Evolutionary conservation across 2,329 filamentous ascomycete species (phyloP).

Genomic region (Parastagonospora nodorum): DNA sequence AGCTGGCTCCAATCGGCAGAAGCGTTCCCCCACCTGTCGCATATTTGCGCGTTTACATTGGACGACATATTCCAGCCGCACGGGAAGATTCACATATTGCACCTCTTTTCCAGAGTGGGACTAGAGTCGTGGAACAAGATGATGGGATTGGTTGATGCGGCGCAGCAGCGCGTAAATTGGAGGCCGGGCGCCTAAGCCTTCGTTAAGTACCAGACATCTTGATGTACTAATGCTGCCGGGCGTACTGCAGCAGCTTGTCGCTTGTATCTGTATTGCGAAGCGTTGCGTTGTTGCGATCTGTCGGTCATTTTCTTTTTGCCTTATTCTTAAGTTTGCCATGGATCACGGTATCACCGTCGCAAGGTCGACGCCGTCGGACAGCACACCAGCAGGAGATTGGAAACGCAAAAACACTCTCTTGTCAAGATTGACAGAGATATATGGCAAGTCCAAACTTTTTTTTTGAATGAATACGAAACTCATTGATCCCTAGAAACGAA

Average conservation of each 20-base stretch:
- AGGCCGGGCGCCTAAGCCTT: not conserved
- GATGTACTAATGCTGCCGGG: not conserved
- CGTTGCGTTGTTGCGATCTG: not conserved
- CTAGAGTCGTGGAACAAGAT: not conserved
- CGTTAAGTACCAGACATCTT: not conserved
- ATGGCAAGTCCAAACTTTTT: no score
- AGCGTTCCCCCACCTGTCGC: not conserved
- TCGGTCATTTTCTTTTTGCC: not conserved
- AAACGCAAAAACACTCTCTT: not conserved
- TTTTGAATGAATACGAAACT: no score
- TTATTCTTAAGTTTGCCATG: not conserved
- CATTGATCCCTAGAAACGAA: not conserved
- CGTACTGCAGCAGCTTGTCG: not conserved
- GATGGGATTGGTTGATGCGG: conserved; percentile 6
- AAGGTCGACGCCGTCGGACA: not conserved
- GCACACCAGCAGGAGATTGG: not conserved
- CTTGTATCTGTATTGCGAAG: not conserved
- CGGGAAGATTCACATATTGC: not conserved
- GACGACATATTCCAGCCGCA: not conserved
- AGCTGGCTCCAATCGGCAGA: not conserved
- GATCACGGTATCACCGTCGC: not conserved
- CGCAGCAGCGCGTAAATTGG: conserved; percentile 4
- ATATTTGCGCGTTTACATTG: not conserved
- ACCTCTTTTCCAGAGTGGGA: not conserved
- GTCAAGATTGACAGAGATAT: not conserved